phyloP scores from a whole-genome alignment of 345 rosid genomes.

The Eucalyptus sideroxylon region DNA sequence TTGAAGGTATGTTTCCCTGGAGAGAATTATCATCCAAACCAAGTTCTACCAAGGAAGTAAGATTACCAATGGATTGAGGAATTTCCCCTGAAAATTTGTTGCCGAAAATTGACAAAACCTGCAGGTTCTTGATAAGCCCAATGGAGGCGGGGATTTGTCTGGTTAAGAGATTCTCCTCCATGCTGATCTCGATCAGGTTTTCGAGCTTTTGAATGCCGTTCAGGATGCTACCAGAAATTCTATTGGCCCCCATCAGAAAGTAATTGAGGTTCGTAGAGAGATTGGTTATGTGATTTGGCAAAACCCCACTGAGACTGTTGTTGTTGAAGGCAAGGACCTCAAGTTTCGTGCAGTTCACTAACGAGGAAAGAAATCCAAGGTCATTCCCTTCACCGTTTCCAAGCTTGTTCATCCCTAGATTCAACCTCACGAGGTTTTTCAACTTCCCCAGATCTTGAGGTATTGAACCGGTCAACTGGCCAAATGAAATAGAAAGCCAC shows the following conservation, averaged over 20 bases:
- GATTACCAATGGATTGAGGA: constrained; percentile 25
- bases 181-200: not conserved
- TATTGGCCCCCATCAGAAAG: constrained; percentile 4
- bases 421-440: not conserved
- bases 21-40: not conserved
- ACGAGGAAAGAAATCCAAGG: constrained; percentile 3
- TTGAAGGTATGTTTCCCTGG: constrained; percentile 22
- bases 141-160: constrained; percentile 5
- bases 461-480: constrained; percentile 2
- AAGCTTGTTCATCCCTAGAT: constrained; percentile 3
- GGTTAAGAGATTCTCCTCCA: constrained; percentile 2
- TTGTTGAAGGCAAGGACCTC: constrained; percentile 2
- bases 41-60: constrained; percentile 13
- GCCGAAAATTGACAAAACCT: constrained; percentile 5
- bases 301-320: constrained; percentile 1
- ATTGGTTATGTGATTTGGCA: constrained; percentile 2
- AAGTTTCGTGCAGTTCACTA: constrained; percentile 9
- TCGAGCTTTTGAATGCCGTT: not conserved
- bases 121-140: constrained; percentile 1
- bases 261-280: not conserved
- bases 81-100: constrained; percentile 20
- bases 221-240: constrained; percentile 6
- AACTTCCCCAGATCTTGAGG: constrained; percentile 10
- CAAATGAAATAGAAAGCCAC: not conserved
- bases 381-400: constrained; percentile 5